Evolutionary conservation across 2,329 filamentous ascomycete genomes (phyloP).

Genomic region (Periconia sp.): DNA sequence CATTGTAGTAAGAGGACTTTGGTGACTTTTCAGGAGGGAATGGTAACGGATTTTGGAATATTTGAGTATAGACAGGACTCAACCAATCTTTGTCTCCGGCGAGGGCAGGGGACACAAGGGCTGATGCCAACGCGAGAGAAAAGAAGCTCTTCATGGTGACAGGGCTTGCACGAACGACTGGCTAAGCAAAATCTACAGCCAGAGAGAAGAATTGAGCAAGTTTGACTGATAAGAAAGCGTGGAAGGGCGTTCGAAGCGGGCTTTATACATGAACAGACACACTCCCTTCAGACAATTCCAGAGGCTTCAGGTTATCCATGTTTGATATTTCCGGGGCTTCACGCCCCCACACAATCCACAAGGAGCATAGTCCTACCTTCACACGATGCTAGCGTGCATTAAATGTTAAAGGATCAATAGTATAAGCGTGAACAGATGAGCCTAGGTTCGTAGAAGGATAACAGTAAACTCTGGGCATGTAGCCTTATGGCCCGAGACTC

Average conservation of each 20-base stretch:
- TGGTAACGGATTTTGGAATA: conserved; percentile 51
- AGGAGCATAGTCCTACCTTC: too few species aligned
- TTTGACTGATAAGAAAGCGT: conserved; percentile 6
- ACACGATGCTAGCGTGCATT: too few species aligned
- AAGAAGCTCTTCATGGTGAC: conserved; percentile 21
- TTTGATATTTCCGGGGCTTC: too few species aligned
- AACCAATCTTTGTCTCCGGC: conserved; percentile 32
- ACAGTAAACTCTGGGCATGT: too few species aligned
- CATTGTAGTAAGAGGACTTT: conserved; percentile 44
- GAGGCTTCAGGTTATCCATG: too few species aligned
- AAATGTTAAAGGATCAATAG: too few species aligned
- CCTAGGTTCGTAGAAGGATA: too few species aligned
- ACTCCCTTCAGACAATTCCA: too few species aligned
- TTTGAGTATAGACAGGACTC: conserved; percentile 44
- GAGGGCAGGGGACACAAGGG: conserved; percentile 19
- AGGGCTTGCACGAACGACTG: not conserved
- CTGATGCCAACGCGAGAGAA: conserved; percentile 17
- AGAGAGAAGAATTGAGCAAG: conserved; percentile 11
- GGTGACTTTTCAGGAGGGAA: conserved; percentile 53
- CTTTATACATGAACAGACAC: too few species aligned
- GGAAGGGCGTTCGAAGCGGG: not conserved
- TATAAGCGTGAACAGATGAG: too few species aligned
- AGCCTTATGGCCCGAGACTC: too few species aligned
- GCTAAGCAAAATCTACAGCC: not conserved
- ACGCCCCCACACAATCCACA: too few species aligned